Conservation (phyloP, 768 basidiomycete genomes). For the Phaeotremella skinneri region DNA sequence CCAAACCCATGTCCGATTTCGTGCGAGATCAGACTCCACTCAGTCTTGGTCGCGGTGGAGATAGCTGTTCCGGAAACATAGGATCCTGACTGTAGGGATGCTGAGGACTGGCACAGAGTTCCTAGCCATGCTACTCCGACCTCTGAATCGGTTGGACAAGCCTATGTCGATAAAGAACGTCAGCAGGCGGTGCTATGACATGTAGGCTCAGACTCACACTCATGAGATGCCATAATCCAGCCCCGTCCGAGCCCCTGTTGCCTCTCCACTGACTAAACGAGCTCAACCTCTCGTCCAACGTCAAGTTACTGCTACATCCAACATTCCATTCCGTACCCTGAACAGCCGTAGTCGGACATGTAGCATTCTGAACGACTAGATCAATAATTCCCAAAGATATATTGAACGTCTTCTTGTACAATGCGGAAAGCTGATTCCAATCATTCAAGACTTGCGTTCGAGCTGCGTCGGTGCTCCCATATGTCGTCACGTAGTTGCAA, state of each 20-base stretch:
- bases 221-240: constrained; percentile 86
- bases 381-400: constrained; percentile 79
- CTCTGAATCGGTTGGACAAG: constrained; percentile 30
- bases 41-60: constrained; percentile 69
- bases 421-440: constrained; percentile 61
- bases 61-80: constrained; percentile 78
- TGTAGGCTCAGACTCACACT: constrained; percentile 53
- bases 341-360: constrained; percentile 64
- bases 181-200: not conserved
- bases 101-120: constrained; percentile 63
- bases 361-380: constrained; percentile 66
- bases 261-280: constrained; percentile 82
- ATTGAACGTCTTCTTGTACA: constrained; percentile 68
- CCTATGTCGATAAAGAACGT: not conserved
- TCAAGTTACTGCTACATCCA: constrained; percentile 58
- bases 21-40: constrained; percentile 53
- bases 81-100: constrained; percentile 52
- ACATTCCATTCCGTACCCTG: constrained; percentile 70
- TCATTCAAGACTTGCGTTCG: constrained; percentile 70
- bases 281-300: constrained; percentile 69
- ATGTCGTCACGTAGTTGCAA: constrained; percentile 69
- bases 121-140: constrained; percentile 82
- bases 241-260: constrained; percentile 65
- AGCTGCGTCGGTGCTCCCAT: constrained; percentile 65
- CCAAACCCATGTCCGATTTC: constrained; percentile 62